Evolutionary conservation across 2,329 filamentous ascomycete species (phyloP), one percentile per base, ranked within the genome.

Genomic region (Diaporthe nobilis): DNA sequence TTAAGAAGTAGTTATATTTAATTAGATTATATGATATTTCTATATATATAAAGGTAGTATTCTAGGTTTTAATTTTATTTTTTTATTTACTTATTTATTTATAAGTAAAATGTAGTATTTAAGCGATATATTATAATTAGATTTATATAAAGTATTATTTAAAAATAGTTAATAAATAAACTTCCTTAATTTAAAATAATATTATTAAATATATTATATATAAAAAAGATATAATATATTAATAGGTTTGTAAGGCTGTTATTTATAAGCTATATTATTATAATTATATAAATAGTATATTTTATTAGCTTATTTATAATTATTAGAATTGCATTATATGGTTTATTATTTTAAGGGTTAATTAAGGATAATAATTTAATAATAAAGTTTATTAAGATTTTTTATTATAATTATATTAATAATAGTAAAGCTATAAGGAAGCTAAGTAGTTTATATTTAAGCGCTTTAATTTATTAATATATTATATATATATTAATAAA

Each of bases 301-400:
- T 71, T 71, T 7, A 22, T 55, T n/a, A 71, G 47, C 4, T 9
- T 42, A 71, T 71, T 25, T n/a, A 71, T 57, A 20, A 71, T 71
- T 22, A 71, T 7, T 2, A 71, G 4, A 58, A 71, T 71, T 15
- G 25, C 10, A 25, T 71, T 55, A 63, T 28, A 44, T 1, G 1
- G 2, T 15, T 58, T 57, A 37, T 25, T 15, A n/a, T 22, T 47
- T 25, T 44, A 39, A 6, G 1, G 3, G 25, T 71, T 55, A 20
- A 71, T 63, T 34, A 42, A 25, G 4, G 13, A 22, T 42, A 28
- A 20, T 6, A 71, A 22, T 3, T 12, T n/a, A 47, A 71, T 55
- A 71, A 72, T 47, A 15, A 15, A 47, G 1, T 47, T 20, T 47
- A 17, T 47, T 47, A 47, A 47, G 1, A 37, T 37, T 37, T 37